These are phyloP conservation scores for Pugionium dolabratum DNA, from an alignment of 345 rosid species.

Conservation along the genomic window DNA sequence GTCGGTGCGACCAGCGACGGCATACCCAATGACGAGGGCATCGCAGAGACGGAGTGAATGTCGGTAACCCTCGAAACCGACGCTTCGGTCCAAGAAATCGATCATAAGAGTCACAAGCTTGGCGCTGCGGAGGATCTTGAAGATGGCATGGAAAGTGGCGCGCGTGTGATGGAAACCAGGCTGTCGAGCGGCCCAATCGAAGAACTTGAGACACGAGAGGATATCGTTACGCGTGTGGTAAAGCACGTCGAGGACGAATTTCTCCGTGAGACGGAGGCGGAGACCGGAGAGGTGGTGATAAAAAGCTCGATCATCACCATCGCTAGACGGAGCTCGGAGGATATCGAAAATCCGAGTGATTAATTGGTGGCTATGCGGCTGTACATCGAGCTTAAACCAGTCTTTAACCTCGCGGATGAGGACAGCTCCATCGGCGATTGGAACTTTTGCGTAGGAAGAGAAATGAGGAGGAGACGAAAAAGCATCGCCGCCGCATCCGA, in stretches of 20 bases:
- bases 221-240: conserved; percentile 51
- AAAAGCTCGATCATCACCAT: conserved; percentile 38
- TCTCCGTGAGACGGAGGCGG: conserved; percentile 56
- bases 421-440: conserved; percentile 39
- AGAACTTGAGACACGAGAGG: conserved; percentile 73
- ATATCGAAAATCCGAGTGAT: conserved; percentile 52
- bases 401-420: conserved; percentile 50
- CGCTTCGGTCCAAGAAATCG: conserved; percentile 49
- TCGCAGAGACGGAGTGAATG: conserved; percentile 45
- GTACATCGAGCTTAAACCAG: conserved; percentile 54
- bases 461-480: neutral
- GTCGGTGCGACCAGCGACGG: conserved; percentile 67
- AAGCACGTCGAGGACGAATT: conserved; percentile 62
- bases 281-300: conserved; percentile 48
- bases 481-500: conserved; percentile 7
- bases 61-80: conserved; percentile 14
- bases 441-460: conserved; percentile 15
- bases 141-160: conserved; percentile 62
- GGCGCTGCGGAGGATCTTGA: conserved; percentile 61
- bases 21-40: conserved; percentile 73
- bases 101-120: conserved; percentile 47
- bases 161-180: conserved; percentile 62
- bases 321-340: conserved; percentile 23
- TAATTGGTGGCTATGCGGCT: conserved; percentile 20
- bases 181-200: conserved; percentile 91